phyloP scores from a whole-genome alignment of 768 basidiomycete genomes.

The Coprinellus aureogranulatus region DNA sequence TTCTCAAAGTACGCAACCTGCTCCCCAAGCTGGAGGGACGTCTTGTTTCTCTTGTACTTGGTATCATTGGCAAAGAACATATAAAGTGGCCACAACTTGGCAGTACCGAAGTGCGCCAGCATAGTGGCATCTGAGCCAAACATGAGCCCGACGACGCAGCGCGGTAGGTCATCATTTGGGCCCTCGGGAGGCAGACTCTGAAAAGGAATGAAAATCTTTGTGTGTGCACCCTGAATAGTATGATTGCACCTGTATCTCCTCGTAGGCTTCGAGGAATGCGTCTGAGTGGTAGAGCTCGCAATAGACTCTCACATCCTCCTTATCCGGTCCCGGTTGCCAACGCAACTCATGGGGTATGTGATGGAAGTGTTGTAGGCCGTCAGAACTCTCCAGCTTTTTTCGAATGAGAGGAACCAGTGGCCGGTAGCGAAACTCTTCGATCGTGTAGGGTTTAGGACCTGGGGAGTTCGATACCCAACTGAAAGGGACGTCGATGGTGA shows the following conservation, averaged over 20 bases:
- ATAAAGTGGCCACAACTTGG: neutral
- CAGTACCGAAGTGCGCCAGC: neutral
- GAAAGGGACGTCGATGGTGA: constrained; percentile 5
- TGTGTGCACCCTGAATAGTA: too few relatives aligned
- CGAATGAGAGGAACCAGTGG: neutral
- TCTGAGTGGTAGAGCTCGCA: constrained; percentile 20
- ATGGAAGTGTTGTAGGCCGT: constrained; percentile 9
- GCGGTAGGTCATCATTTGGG: constrained; percentile 13
- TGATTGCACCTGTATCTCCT: neutral
- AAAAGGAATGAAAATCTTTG: too few relatives aligned
- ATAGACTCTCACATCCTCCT: constrained; percentile 11
- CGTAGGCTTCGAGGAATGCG: constrained; percentile 16
- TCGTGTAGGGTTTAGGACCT: neutral
- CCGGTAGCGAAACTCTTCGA: constrained; percentile 1
- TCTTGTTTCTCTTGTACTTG: neutral
- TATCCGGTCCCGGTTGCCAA: constrained; percentile 6
- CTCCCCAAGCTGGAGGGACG: neutral
- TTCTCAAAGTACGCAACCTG: neutral
- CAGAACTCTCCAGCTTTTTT: neutral
- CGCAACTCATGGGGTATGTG: constrained; percentile 14
- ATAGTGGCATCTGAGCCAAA: neutral
- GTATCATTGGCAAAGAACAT: neutral
- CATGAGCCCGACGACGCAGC: constrained; percentile 12
- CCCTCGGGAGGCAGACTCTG: neutral
- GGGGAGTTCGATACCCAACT: neutral